Evolutionary conservation across 2,329 filamentous ascomycete genomes (phyloP), one percentile per base, ranked within the genome.

Genomic region (Clonostachys rosea): DNA sequence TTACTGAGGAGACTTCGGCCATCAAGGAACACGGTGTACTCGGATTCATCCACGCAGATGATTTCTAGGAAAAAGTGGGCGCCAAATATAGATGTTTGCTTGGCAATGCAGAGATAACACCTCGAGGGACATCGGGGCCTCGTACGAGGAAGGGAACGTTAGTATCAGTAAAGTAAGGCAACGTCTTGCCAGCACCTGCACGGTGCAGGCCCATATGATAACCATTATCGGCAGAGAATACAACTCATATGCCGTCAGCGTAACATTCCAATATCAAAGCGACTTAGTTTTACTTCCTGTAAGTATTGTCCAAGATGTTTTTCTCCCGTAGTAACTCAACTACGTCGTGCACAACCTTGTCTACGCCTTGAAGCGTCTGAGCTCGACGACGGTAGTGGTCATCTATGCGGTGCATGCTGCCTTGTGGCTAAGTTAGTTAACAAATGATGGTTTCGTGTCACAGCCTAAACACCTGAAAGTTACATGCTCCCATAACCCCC

Each of bases 41-140:
- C 37, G 2, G 46, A 44, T 37, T 48, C 41, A 30, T 30, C 17
- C 10, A 34, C 16, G 33, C 59, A 57, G 3, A 59, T 39, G 3
- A 48, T 36, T 34, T 56, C 55, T 10, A 83, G 67, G 40, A 83
- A 65, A 83, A 65, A 0, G 79, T 83, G 0, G 78, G 77, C 0
- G 72, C 76, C 5, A 83, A 62, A 50, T 83, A 78, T 3, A 74
- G 73, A 45, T 83, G 76, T 0, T 73, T 70, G 1, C 73, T 76
- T 1, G 75, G 69, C 0, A 62, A 56, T 20, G 70, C 59, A 8
- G 66, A 59, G 1, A 60, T 59, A 10, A 55, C 47, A 2, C 69
- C 69, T 17, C 61, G 57, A 0, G 68, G 58, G 1, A 79, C 56
- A 2, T 72, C 70, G 0, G 76, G 75, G 0, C 76, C 76, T 3